These are phyloP conservation scores for Avicennia marina DNA, from an alignment of 257 asterid species.

Conservation along the genomic window DNA sequence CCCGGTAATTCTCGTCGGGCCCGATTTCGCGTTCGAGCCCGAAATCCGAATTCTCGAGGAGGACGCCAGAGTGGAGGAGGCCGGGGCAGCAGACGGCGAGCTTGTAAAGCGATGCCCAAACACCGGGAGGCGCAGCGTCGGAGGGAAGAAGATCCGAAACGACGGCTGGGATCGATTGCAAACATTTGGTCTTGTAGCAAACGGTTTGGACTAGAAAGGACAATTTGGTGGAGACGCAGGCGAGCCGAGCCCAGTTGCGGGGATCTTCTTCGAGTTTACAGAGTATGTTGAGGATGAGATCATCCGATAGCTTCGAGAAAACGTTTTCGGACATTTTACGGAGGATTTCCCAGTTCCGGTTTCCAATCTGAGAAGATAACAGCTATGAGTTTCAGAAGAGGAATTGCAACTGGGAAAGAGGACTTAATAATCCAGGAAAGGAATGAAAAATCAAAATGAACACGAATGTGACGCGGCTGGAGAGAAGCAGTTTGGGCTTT, in stretches of 20 bases:
- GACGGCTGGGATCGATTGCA: constrained; percentile 60
- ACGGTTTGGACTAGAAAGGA: constrained; percentile 47
- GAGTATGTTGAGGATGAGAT: constrained; percentile 68
- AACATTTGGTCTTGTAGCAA: constrained; percentile 70
- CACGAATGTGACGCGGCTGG: no score
- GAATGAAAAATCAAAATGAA: no score
- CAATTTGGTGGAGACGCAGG: constrained; percentile 83
- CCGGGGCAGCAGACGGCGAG: constrained; percentile 92
- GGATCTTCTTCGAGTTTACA: constrained; percentile 84
- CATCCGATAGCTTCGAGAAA: constrained; percentile 78
- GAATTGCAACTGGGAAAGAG: no score
- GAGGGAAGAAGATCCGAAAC: constrained; percentile 63
- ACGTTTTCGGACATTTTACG: constrained; percentile 34
- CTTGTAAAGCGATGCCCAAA: constrained; percentile 84
- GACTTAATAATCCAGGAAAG: no score
- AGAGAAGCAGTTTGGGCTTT: no score
- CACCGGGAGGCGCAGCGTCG: constrained; percentile 33
- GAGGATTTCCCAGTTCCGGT: no score
- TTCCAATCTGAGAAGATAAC: no score
- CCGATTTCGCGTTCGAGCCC: constrained; percentile 93
- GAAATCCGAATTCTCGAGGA: constrained; percentile 83
- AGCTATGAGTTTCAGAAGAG: no score
- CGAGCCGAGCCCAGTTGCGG: constrained; percentile 75
- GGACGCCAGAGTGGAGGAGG: constrained; percentile 75
- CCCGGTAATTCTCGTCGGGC: constrained; percentile 45